A percentile compares a stretch with the other conserved stretches of the same genome.
phyloP scores from a whole-genome alignment of 106 monocot species.

The Narthecium ossifragum region DNA sequence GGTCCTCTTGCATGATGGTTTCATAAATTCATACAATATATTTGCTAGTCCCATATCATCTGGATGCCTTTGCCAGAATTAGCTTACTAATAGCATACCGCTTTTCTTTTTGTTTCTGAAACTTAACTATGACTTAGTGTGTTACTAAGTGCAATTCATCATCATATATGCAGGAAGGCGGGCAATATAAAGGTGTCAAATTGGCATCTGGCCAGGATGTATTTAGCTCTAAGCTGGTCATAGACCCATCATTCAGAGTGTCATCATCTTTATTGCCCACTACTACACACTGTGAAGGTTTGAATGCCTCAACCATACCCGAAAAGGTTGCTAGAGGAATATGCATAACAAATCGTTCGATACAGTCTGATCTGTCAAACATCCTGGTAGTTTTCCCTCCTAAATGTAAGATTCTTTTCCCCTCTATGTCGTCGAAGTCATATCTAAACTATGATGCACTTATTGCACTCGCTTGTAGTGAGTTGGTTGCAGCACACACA shows the following conservation, averaged over 20 bases:
- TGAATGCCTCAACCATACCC: conserved; percentile 7
- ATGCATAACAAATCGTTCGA: conserved; percentile 44
- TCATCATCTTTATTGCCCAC: conserved; percentile 27
- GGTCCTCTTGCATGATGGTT: no score
- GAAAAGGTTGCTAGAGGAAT: conserved; percentile 59
- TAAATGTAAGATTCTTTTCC: conserved; percentile 45
- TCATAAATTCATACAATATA: no score
- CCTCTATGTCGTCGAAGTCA: neutral
- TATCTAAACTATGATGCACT: neutral
- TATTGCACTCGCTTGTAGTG: no score
- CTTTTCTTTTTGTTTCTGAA: no score
- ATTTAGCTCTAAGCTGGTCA: conserved; percentile 44
- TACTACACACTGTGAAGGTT: conserved; percentile 6
- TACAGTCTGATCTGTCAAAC: conserved; percentile 53
- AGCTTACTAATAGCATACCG: no score
- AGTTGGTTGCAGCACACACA: no score
- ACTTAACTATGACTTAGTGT: no score
- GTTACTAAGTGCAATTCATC: no score
- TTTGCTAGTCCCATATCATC: no score
- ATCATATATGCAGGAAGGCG: conserved; percentile 34
- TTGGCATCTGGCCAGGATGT: conserved; percentile 84
- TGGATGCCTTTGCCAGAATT: no score
- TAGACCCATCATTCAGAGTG: conserved; percentile 51
- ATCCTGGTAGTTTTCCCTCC: conserved; percentile 73
- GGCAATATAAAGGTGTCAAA: conserved; percentile 48